Percentiles rank a stretch among this genome's conserved stretches.
Evolutionary conservation across 208 protist genomes (phyloP).

Genomic region (Ichthyophonus hoferi): DNA sequence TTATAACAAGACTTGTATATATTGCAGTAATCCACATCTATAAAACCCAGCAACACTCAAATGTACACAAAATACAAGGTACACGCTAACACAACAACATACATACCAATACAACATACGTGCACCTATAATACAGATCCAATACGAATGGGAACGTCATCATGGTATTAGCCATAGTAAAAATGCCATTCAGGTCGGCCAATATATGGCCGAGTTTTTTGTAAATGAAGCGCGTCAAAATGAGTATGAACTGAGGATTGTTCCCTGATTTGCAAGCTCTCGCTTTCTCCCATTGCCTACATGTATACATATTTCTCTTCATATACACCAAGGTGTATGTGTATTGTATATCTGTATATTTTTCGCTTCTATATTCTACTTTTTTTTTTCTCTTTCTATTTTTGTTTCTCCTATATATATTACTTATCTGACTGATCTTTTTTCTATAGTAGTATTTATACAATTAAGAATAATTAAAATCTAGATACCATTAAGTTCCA

Average conservation of each 20-base stretch:
- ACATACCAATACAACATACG: too few relatives aligned
- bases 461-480: too few relatives aligned
- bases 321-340: background rate
- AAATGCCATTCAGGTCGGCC: background rate
- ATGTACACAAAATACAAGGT: too few relatives aligned
- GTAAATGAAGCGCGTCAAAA: constrained; percentile 9
- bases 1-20: too few relatives aligned
- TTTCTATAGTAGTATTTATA: too few relatives aligned
- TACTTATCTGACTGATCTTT: background rate
- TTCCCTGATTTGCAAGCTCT: background rate
- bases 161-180: background rate
- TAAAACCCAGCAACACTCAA: too few relatives aligned
- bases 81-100: too few relatives aligned
- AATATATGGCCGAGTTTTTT: background rate
- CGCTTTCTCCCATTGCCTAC: background rate
- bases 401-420: background rate
- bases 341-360: background rate
- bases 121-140: too few relatives aligned
- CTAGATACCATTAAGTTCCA: too few relatives aligned
- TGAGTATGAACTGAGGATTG: too few relatives aligned
- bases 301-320: background rate
- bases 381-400: background rate
- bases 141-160: background rate
- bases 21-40: too few relatives aligned
- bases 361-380: background rate